phyloP scores from a whole-genome alignment of 2,329 filamentous ascomycete species.

The Zarea fungicola region DNA sequence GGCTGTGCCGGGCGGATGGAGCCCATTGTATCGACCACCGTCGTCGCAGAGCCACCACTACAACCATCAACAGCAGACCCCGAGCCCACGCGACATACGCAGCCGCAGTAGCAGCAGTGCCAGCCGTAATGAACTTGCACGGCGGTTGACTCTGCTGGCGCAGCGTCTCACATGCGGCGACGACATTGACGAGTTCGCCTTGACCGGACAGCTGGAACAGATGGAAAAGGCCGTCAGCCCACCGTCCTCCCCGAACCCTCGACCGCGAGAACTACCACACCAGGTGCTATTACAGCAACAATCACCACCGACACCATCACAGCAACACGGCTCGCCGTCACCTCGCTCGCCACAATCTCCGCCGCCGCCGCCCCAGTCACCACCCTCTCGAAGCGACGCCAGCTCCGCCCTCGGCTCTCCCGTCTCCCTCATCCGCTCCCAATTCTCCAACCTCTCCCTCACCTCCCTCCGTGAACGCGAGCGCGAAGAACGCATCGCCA shows the following conservation, averaged over 20 bases:
- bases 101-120: conserved; percentile 5
- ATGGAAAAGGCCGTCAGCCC: conserved; percentile 26
- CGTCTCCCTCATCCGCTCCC: conserved; percentile 32
- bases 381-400: not conserved
- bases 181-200: conserved; percentile 29
- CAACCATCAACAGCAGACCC: not conserved
- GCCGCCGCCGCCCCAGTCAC: conserved; percentile 3
- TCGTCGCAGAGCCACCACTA: not conserved
- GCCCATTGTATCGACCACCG: conserved; percentile 10
- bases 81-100: too few species aligned
- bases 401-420: conserved; percentile 30
- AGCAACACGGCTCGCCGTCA: not conserved
- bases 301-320: conserved; percentile 12
- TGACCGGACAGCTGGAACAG: conserved; percentile 34
- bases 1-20: conserved; percentile 6
- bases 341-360: conserved; percentile 14
- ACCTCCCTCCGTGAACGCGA: conserved; percentile 23
- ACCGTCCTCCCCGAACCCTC: conserved; percentile 8
- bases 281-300: not conserved
- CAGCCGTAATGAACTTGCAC: conserved; percentile 39
- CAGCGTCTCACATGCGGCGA: conserved; percentile 32
- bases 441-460: conserved; percentile 35
- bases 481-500: conserved; percentile 17
- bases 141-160: conserved; percentile 34
- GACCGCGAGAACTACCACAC: not conserved